Base-by-base conservation (phyloP, 768 basidiomycete species). In the Suillus tomentosus region DNA sequence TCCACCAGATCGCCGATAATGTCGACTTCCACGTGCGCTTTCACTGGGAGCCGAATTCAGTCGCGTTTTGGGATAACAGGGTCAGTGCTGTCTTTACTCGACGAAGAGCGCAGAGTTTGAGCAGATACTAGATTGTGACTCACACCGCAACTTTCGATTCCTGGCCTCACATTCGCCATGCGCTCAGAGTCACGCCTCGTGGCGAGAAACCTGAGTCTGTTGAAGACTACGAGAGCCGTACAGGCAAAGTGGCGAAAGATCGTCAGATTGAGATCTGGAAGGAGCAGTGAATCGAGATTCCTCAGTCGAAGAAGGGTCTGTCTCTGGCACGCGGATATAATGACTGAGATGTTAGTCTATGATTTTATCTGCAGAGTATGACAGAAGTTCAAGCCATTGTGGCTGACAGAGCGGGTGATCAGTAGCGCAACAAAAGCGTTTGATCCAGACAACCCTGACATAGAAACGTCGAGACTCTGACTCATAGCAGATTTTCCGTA, bases 61-160 rank as follows among this genome's bases (percentile, higher is more conserved):
- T 94, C 60, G 92, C 91, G n/a, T 80, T 94, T 73, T 94, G 93
- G 92, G 91, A 94, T 70, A 94, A 94, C 75, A 81, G 92, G 74
- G 90, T 90, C 66, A 42, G 83, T 72, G 9, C 48, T 22, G 14
- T 14, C 47, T 62, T 22, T 61, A 56, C 15, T 22, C 42, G 9
- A 24, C 3, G 15, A 57, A 48, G 53, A 42, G 22, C 34, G 24
- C 17, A 8, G 22, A 53, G 58, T n/a, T 54, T 34, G 24, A 62
- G 64, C 54, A 14, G 43, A 51, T 39, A 15, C 13, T 66, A 90
- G 89, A 71, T 91, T 64, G 87, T 88, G 47, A 90, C 83, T 15
- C 94, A 95, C 69, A 85, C 87, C 24, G 92, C 91, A 15, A 92
- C 85, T 14, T 93, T 92, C 70, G 91, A 94, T 75, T 92, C 91